A percentile compares a stretch with the other conserved stretches of the same genome.
Conservation (phyloP, 169 alveolate genomes). For the Miamiensis avidus region DNA sequence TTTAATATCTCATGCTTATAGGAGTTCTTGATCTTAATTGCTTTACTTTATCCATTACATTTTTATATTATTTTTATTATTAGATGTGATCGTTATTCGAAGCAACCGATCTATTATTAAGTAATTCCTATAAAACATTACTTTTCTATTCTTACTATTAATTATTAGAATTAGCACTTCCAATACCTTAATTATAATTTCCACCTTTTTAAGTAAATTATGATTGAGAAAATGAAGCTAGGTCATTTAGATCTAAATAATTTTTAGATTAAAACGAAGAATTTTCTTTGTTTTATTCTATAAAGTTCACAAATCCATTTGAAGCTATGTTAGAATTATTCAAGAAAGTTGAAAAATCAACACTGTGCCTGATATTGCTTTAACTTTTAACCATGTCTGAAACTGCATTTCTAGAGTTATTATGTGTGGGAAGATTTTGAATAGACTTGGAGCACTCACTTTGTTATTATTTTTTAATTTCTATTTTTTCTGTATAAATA, state of each 20-base stretch:
- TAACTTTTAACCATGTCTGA: background rate
- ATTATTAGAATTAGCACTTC: too few species aligned
- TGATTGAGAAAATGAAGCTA: background rate
- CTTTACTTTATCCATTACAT: too few species aligned
- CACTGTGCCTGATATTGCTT: background rate
- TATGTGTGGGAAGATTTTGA: background rate
- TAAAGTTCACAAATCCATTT: constrained; percentile 8
- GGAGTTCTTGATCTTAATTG: too few species aligned
- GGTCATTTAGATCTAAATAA: background rate
- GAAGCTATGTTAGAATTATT: constrained; percentile 8
- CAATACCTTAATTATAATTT: too few species aligned
- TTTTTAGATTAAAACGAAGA: constrained; percentile 16
- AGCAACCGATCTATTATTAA: too few species aligned
- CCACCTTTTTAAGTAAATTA: too few species aligned
- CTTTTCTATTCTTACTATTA: too few species aligned
- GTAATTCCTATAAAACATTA: too few species aligned
- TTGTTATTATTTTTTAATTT: background rate
- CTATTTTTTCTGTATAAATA: background rate
- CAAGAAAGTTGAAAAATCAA: background rate
- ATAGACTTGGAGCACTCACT: background rate
- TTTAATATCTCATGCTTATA: too few species aligned
- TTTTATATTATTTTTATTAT: too few species aligned
- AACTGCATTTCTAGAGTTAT: background rate
- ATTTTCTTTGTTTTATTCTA: constrained; percentile 16
- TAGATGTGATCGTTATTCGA: too few species aligned